These are phyloP conservation scores for Cryptococcus deneoformans DNA, from an alignment of 1,284 basidiomycete genomes.

Conservation along the genomic window DNA sequence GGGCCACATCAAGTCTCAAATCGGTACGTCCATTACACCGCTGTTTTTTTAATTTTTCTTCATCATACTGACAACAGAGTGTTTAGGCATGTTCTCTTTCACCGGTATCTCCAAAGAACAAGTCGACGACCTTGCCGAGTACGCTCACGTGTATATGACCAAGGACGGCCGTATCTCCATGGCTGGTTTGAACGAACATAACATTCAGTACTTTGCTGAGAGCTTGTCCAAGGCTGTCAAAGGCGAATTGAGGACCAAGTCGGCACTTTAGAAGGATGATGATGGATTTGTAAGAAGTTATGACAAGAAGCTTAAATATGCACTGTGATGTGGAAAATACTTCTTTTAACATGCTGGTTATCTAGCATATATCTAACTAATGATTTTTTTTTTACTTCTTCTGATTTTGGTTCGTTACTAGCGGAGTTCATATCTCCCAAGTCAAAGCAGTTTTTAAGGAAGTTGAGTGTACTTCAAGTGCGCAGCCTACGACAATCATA, in stretches of 20 bases:
- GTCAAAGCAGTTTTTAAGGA: neutral
- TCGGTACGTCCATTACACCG: constrained; percentile 52
- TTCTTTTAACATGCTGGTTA: neutral
- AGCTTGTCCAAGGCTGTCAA: constrained; percentile 77
- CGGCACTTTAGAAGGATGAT: constrained; percentile 12
- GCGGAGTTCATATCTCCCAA: neutral
- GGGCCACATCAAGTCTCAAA: constrained; percentile 95
- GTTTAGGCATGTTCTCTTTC: constrained; percentile 60
- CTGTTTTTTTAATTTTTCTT: neutral
- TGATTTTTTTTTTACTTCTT: neutral
- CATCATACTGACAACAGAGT: neutral
- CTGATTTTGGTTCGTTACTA: neutral
- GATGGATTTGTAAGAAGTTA: neutral
- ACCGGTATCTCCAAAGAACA: constrained; percentile 71
- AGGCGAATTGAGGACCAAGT: constrained; percentile 60
- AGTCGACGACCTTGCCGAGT: constrained; percentile 80
- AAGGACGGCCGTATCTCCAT: constrained; percentile 81
- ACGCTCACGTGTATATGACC: constrained; percentile 84
- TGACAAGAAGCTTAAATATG: neutral
- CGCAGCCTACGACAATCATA: neutral
- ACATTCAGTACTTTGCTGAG: constrained; percentile 84
- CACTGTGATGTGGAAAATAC: neutral
- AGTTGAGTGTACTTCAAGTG: neutral
- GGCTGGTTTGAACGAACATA: constrained; percentile 88
- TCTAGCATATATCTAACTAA: neutral